phyloP scores from a whole-genome alignment of 1,284 basidiomycete genomes.

The Golubevia sp. region DNA sequence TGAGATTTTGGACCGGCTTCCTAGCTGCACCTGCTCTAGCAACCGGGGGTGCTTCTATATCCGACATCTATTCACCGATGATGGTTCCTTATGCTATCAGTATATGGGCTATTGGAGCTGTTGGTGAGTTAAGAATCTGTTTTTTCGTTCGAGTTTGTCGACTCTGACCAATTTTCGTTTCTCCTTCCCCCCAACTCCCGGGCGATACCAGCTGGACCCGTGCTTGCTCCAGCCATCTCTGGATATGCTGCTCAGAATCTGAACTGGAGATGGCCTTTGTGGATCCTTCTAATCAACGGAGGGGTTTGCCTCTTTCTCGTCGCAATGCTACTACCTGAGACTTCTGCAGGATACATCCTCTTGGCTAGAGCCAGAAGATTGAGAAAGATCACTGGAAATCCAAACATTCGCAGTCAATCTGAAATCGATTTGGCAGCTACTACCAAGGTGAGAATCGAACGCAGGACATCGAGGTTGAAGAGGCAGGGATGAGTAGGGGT shows the following conservation, averaged over 20 bases:
- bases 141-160: no score
- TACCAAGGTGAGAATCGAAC: no score
- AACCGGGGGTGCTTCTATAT: slow-evolving; percentile 21
- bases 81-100: slow-evolving; percentile 16
- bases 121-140: no score
- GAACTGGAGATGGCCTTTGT: slow-evolving; percentile 62
- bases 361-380: slow-evolving; percentile 58
- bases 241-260: slow-evolving; percentile 42
- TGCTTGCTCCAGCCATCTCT: slow-evolving; percentile 28
- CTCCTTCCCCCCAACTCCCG: no score
- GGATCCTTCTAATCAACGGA: slow-evolving; percentile 56
- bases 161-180: no score
- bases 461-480: no score
- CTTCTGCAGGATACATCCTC: slow-evolving; percentile 59
- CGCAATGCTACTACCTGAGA: slow-evolving; percentile 60
- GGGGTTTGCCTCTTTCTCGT: slow-evolving; percentile 47
- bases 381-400: slow-evolving; percentile 60
- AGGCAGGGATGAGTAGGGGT: no score
- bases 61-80: slow-evolving; percentile 14
- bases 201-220: slow-evolving; percentile 45
- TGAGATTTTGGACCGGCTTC: slow-evolving; percentile 62
- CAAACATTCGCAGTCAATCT: slow-evolving; percentile 47
- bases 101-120: slow-evolving; percentile 9
- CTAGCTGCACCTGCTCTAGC: slow-evolving; percentile 59
- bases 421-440: slow-evolving; percentile 25